Conservation (phyloP, 257 asterid genomes). For the Voacanga thouarsii region DNA sequence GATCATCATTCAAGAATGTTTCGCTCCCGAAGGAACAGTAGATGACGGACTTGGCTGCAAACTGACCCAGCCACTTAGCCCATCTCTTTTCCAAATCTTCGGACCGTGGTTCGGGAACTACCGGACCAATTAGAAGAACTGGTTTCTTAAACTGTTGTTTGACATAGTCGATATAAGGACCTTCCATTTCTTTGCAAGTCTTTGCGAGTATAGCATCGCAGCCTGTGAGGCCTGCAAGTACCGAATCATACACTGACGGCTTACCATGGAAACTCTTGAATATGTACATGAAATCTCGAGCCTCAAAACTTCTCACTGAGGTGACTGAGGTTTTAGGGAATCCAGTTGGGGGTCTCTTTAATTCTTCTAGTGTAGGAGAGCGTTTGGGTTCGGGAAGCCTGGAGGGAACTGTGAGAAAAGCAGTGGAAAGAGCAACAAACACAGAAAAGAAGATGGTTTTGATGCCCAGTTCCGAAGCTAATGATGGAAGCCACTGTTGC, state of each 20-base stretch:
- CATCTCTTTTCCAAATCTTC: slow-evolving; percentile 35
- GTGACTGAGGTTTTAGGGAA: slow-evolving; percentile 46
- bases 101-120: slow-evolving; percentile 34
- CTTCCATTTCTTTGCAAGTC: slow-evolving; percentile 53
- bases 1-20: slow-evolving; percentile 42
- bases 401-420: slow-evolving; percentile 42
- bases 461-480: slow-evolving; percentile 44
- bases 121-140: slow-evolving; percentile 44
- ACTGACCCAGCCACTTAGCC: slow-evolving; percentile 35
- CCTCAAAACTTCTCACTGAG: slow-evolving; percentile 34
- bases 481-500: slow-evolving; percentile 53
- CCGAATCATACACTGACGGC: slow-evolving; percentile 41
- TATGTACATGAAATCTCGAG: slow-evolving; percentile 43
- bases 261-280: slow-evolving; percentile 39
- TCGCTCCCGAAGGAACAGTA: slow-evolving; percentile 64
- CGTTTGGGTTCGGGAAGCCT: slow-evolving; percentile 27
- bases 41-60: slow-evolving; percentile 30
- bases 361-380: slow-evolving; percentile 33
- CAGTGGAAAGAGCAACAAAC: slow-evolving; percentile 41
- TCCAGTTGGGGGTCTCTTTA: slow-evolving; percentile 41
- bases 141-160: slow-evolving; percentile 46
- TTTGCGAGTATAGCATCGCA: slow-evolving; percentile 50
- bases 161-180: slow-evolving; percentile 37
- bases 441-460: slow-evolving; percentile 42
- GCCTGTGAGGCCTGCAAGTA: slow-evolving; percentile 34